Base-by-base conservation (phyloP, 2,329 filamentous ascomycete species). In the Ophiostoma australiae region DNA sequence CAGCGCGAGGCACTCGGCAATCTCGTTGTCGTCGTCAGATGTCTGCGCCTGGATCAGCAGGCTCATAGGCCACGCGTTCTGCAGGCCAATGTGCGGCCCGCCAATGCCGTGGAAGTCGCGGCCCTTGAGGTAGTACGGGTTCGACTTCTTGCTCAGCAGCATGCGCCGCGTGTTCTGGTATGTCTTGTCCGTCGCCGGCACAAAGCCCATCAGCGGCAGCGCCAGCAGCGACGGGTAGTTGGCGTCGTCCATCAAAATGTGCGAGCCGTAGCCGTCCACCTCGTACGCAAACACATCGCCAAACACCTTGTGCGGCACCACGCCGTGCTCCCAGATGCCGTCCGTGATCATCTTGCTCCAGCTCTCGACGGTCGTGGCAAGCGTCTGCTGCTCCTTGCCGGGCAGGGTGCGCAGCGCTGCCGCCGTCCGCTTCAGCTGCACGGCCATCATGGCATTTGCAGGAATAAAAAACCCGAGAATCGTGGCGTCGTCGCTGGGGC, bases 1-100 rank as follows among this genome's bases (percentile, higher is more conserved):
- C 41, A 90, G 79, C 8, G 88, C 82, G 35, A 99, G 80, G 73
- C 90, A 91, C 68, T 87, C 84, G 72, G 80, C 82, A 74, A 99
- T 98, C 81, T 99, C 95, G 0, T 85, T 83, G 73, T 97, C 94
- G 71, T 94, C 85, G 69, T 94, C 86, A 6, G 89, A 91, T 0
- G 95, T 99, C 85, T 95, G 93, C 2, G 92, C 93, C 80, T 97
- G 94, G 27, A 97, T 87, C 10, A 99, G 84, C 73, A 97, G 82
- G 78, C 92, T 95, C 93, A 99, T 98, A 0, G 95, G 95, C 95
- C 95, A 99, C 8, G 94, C 95, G 75, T 97, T 92, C 76, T 87
- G 83, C n/a, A 97, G 82, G 0, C 95, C 95, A 75, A 97, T 91
- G 77, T 89, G 88, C 7, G 87, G 87, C 4, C 86, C 95, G 76